These are phyloP conservation scores for Talaromyces adpressus DNA, from an alignment of 495 filamentous ascomycete species.

Conservation along the genomic window DNA sequence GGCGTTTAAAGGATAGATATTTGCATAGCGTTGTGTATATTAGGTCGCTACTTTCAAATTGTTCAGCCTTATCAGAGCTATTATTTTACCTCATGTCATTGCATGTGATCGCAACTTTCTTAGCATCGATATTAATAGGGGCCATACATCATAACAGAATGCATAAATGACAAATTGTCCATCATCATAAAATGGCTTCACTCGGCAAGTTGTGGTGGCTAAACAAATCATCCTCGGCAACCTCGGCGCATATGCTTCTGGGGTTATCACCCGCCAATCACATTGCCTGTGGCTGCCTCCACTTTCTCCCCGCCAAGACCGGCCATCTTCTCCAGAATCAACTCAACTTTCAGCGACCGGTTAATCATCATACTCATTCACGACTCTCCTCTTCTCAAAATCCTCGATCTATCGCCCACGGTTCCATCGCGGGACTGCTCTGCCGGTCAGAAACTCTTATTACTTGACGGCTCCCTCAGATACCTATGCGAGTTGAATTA, in stretches of 20 bases:
- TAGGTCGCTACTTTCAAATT: not conserved
- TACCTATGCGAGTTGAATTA: not conserved
- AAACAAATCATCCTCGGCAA: not conserved
- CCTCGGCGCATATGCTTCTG: not conserved
- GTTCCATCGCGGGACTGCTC: not conserved
- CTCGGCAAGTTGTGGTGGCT: not conserved
- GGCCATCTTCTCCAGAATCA: not conserved
- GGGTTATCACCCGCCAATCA: not conserved
- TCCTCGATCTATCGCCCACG: not conserved
- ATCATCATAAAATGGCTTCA: not conserved
- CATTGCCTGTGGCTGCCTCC: too few species aligned
- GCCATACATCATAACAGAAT: not conserved
- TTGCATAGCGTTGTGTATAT: slow-evolving; percentile 9
- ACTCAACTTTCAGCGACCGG: not conserved
- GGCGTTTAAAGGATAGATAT: slow-evolving; percentile 11
- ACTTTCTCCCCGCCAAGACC: not conserved
- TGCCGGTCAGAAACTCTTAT: not conserved
- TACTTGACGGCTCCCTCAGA: not conserved
- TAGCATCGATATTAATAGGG: not conserved
- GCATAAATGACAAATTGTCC: not conserved
- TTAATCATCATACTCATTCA: too few species aligned
- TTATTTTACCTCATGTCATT: not conserved
- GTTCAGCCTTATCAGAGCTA: not conserved
- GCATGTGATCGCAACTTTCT: not conserved
- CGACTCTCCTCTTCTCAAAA: too few species aligned